Conservation (phyloP, 345 rosid genomes). For the Diplotaxis tenuifolia region DNA sequence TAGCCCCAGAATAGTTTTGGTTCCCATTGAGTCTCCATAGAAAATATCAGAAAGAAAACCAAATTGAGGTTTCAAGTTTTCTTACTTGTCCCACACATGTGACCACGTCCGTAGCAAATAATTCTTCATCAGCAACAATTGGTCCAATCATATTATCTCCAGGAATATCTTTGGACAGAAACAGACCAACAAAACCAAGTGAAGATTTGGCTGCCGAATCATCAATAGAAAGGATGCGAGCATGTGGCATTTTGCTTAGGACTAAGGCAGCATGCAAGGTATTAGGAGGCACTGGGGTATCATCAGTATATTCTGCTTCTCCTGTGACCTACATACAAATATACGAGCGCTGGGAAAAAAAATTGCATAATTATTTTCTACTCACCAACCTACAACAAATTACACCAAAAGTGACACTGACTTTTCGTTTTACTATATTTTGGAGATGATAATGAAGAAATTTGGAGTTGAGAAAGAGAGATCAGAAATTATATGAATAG, state of each 20-base stretch:
- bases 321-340: neutral
- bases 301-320: neutral
- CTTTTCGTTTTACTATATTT: neutral
- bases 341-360: neutral
- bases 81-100: neutral
- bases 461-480: constrained; percentile 2
- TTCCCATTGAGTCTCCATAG: neutral
- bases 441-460: neutral
- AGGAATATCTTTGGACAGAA: neutral
- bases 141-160: neutral
- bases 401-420: neutral
- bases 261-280: neutral
- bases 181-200: neutral
- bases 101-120: neutral
- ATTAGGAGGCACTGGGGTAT: neutral
- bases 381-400: neutral
- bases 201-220: neutral
- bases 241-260: neutral
- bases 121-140: neutral
- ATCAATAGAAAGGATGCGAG: neutral
- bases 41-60: neutral
- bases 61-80: neutral
- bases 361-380: neutral
- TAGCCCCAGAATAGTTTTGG: neutral
- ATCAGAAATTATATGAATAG: constrained; percentile 1